phyloP scores from a whole-genome alignment of 371 early-diverging fungal genomes.

The Lichtheimia ornata region DNA sequence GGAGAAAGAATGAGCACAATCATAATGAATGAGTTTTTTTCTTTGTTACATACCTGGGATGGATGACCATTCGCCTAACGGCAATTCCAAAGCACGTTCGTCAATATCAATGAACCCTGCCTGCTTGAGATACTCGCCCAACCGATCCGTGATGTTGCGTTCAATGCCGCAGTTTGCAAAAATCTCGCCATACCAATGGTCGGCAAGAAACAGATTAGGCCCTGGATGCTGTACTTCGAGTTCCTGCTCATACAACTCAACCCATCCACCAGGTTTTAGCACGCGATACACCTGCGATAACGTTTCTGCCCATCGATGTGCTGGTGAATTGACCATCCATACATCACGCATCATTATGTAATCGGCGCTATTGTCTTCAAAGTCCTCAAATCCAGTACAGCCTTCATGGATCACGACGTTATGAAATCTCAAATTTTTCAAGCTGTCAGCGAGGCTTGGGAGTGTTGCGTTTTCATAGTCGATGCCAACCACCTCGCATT shows the following conservation, averaged over 20 bases:
- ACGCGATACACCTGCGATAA: constrained; percentile 29
- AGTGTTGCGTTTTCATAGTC: constrained; percentile 22
- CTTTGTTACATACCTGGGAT: constrained; percentile 12
- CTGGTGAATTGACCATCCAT: constrained; percentile 30
- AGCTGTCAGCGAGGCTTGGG: constrained; percentile 1
- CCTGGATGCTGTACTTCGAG: constrained; percentile 15
- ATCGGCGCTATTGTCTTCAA: constrained; percentile 25
- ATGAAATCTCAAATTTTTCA: constrained; percentile 24
- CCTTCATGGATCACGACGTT: constrained; percentile 15
- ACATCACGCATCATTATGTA: constrained; percentile 35
- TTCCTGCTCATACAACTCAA: constrained; percentile 24
- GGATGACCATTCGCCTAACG: constrained; percentile 21
- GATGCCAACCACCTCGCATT: constrained; percentile 29
- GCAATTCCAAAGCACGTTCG: constrained; percentile 16
- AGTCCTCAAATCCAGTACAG: constrained; percentile 25
- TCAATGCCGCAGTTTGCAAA: constrained; percentile 11
- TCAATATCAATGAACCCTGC: constrained; percentile 11
- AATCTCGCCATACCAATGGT: constrained; percentile 9
- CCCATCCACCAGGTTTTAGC: constrained; percentile 36
- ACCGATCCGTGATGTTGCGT: constrained; percentile 1
- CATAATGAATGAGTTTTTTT: not conserved
- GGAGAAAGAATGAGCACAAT: not conserved
- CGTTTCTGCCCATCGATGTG: constrained; percentile 24
- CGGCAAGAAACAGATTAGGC: constrained; percentile 4
- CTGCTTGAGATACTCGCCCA: constrained; percentile 2